phyloP scores from a whole-genome alignment of 495 filamentous ascomycete genomes.

The Viridothelium virens region DNA sequence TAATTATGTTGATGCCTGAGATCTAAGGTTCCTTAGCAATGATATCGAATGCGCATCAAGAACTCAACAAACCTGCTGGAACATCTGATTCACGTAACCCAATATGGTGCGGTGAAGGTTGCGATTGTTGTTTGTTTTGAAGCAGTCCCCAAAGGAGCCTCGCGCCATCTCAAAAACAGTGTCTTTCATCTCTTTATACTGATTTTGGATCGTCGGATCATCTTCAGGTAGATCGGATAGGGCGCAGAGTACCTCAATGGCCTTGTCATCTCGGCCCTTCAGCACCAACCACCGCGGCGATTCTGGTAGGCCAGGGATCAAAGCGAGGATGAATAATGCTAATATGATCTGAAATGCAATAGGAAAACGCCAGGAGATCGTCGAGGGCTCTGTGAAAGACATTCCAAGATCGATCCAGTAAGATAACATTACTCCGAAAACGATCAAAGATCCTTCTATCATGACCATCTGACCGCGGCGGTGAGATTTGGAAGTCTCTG shows the following conservation, averaged over 20 bases:
- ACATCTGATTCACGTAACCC: slow-evolving; percentile 70
- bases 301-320: slow-evolving; percentile 25
- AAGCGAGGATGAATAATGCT: slow-evolving; percentile 30
- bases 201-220: slow-evolving; percentile 26
- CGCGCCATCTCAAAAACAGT: slow-evolving; percentile 64
- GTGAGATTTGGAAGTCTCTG: slow-evolving; percentile 33
- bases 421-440: slow-evolving; percentile 27
- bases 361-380: slow-evolving; percentile 42
- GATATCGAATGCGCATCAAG: neutral
- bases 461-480: slow-evolving; percentile 36
- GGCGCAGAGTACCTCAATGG: slow-evolving; percentile 30
- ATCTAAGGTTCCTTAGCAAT: slow-evolving; percentile 1
- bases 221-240: slow-evolving; percentile 32
- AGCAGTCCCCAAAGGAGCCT: slow-evolving; percentile 58
- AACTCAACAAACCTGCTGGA: slow-evolving; percentile 55
- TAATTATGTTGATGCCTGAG: slow-evolving; percentile 53
- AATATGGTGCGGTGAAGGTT: slow-evolving; percentile 66
- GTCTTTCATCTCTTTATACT: slow-evolving; percentile 57
- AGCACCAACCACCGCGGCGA: slow-evolving; percentile 28
- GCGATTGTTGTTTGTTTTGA: slow-evolving; percentile 63
- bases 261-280: slow-evolving; percentile 26
- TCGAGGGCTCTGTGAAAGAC: slow-evolving; percentile 40
- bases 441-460: slow-evolving; percentile 32
- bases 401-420: slow-evolving; percentile 44
- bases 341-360: slow-evolving; percentile 41